A percentile compares a stretch with the other conserved stretches of the same genome.
Conservation (phyloP, 345 rosid species). For the Anastatica hierochuntica region DNA sequence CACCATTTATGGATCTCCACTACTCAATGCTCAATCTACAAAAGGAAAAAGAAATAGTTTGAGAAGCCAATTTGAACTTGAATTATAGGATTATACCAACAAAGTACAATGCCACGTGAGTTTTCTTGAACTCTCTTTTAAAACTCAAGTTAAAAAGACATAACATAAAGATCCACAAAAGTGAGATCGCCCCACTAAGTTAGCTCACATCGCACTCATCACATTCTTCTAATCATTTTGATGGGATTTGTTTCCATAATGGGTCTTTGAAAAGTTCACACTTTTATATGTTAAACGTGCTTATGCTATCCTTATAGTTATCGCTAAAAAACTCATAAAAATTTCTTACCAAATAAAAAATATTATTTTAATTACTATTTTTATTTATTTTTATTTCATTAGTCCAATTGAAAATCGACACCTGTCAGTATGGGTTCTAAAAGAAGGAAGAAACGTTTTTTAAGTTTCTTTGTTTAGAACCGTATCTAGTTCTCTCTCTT, state of each 20-base stretch:
- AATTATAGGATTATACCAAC: slow-evolving; percentile 6
- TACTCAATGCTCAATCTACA: slow-evolving; percentile 55
- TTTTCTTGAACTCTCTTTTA: slow-evolving; percentile 18
- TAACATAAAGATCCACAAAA: slow-evolving; percentile 9
- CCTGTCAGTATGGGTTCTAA: no score
- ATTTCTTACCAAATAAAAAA: no score
- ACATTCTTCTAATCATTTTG: slow-evolving; percentile 12
- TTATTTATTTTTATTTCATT: no score
- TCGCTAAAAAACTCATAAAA: no score
- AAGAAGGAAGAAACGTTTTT: no score
- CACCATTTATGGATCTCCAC: slow-evolving; percentile 62
- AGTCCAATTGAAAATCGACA: no score
- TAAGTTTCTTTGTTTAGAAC: no score
- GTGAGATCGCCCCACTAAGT: slow-evolving; percentile 15
- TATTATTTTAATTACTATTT: no score
- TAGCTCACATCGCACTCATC: not conserved
- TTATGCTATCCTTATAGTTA: not conserved
- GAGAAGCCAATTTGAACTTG: slow-evolving; percentile 20
- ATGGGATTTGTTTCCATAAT: not conserved
- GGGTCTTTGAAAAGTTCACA: not conserved
- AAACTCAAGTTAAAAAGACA: not conserved
- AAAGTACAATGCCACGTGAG: slow-evolving; percentile 16
- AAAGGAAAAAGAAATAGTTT: not conserved
- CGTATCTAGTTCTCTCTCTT: no score
- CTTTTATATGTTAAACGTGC: not conserved